Base-by-base conservation (phyloP, 2,329 filamentous ascomycete species). In the Xylariaceae sp. region DNA sequence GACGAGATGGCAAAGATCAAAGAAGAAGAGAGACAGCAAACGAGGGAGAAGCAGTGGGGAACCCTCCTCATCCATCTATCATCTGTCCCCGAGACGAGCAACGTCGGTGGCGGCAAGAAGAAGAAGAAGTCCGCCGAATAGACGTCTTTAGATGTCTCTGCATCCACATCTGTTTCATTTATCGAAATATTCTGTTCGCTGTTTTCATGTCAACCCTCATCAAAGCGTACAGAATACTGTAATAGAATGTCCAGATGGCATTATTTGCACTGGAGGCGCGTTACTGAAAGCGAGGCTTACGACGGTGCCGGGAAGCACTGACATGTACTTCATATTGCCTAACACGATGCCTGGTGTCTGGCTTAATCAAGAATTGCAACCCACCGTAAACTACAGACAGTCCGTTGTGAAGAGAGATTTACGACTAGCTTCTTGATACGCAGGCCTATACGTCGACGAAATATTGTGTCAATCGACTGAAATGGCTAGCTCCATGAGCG, bases 31-130 rank as follows among this genome's bases (percentile, higher is more conserved):
- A 47, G 58, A 31, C 58, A 64, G 29, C 50, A 65, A 33, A 61
- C 96, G 78, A 91, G 89, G 74, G 90, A 96, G 67, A 91, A 96
- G 77, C 92, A 87, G 72, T 96, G 92, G 87, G 94, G 91, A 52
- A 85, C 87, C 64, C 84, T 98, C 71, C 81, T 96, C 69, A 92
- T 97, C 60, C 92, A 96, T 76, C 90, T 96, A 71, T 62, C 92
- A 95, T 77, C 90, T 94, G 73, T 86, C 85, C 60, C 82, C 83
- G 19, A 77, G 77, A 46, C 76, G 81, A 59, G 74, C 61, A 74
- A 70, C 56, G 70, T 73, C 40, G 71, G 73, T 43, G 71, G 73
- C 61, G 71, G 75, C 63, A 86, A 86, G 79, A 92, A 92, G 84
- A 87, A 87, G 79, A 87, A 86, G 79, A 87, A 87, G 79, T 85